Base-by-base conservation (phyloP, 371 early-diverging fungal genomes). In the Mucor circinelloides region DNA sequence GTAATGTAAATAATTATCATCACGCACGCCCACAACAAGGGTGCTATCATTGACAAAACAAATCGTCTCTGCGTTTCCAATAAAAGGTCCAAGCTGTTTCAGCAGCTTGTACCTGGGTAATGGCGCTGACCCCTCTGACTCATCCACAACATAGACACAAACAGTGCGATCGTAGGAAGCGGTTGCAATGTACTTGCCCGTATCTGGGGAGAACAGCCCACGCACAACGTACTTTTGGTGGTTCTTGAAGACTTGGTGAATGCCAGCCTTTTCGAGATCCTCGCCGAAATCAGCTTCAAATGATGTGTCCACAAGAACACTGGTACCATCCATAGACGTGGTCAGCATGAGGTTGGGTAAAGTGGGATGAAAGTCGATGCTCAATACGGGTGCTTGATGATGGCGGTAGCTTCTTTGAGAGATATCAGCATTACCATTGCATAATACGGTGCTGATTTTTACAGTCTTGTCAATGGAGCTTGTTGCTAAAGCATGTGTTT, bases 1-100 rank as follows among this genome's bases (percentile, higher is more conserved):
- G 62, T 90, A 90, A 69, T 91, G 89, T 13, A 94, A 82, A 60
- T 89, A 87, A 71, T 93, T 89, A 74, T 93, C 91, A 63, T 89
- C 87, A 5, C 90, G 82, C 2, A 86, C 80, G 42, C 91, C 91
- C 6, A 87, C 81, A 6, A 91, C 82, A 13, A 91, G 68, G 0
- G 79, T 76, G 46, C 70, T 56, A 25, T 69, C 54, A 23, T 73
- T 73, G 25, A 83, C 64, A 71, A 88, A 85, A 71, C 85, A 82
- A 6, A 90, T 75, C 3, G 87, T 71, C 65, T 93, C 93, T 5
- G 88, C 83, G 28, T 86, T 84, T 27, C 88, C 88, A 7, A 70
- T 56, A 68, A 89, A 89, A 0, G 80, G 79, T 17, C 81, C 83
- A 15, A 81, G 30, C 34, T 76, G 71, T 25, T 71, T 72, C 27